These are phyloP conservation scores for Linaria vulgaris DNA, from an alignment of 257 asterid genomes.

Conservation along the genomic window DNA sequence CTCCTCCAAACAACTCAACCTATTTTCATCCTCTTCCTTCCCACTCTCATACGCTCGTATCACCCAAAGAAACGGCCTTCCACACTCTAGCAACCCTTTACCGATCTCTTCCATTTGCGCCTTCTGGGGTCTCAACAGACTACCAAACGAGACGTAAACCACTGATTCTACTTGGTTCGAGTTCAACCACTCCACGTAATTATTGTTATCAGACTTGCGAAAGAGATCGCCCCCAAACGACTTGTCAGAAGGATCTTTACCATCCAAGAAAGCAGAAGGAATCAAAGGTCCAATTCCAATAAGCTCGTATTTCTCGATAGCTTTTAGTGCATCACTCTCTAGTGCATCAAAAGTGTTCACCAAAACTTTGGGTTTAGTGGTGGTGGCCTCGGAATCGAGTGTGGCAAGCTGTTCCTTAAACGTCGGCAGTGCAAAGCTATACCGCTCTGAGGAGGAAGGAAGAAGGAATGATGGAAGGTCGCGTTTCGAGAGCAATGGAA, in stretches of 20 bases:
- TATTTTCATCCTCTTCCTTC: constrained; percentile 18
- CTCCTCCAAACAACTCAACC: constrained; percentile 27
- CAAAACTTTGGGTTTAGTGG: constrained; percentile 39
- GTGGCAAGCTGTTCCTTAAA: constrained; percentile 47
- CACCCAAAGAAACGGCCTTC: constrained; percentile 66
- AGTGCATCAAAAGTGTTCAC: constrained; percentile 51
- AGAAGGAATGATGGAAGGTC: constrained; percentile 62
- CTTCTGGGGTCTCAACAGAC: constrained; percentile 29
- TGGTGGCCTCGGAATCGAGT: constrained; percentile 32
- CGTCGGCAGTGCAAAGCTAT: constrained; percentile 23
- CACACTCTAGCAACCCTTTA: constrained; percentile 29
- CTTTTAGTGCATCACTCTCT: constrained; percentile 35
- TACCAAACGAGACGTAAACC: constrained; percentile 66
- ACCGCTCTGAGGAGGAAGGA: constrained; percentile 17
- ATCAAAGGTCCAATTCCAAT: constrained; percentile 54
- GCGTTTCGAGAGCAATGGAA: constrained; percentile 33
- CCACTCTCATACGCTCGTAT: constrained; percentile 24
- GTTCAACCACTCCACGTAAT: constrained; percentile 42
- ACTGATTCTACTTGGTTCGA: constrained; percentile 37
- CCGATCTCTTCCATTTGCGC: constrained; percentile 56
- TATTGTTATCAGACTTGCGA: constrained; percentile 31
- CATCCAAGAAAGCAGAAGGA: constrained; percentile 42
- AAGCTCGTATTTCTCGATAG: constrained; percentile 31
- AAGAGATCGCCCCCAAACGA: constrained; percentile 43
- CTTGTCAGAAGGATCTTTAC: constrained; percentile 24